phyloP scores from a whole-genome alignment of 2,329 filamentous ascomycete genomes.

The Colletotrichum musicola region DNA sequence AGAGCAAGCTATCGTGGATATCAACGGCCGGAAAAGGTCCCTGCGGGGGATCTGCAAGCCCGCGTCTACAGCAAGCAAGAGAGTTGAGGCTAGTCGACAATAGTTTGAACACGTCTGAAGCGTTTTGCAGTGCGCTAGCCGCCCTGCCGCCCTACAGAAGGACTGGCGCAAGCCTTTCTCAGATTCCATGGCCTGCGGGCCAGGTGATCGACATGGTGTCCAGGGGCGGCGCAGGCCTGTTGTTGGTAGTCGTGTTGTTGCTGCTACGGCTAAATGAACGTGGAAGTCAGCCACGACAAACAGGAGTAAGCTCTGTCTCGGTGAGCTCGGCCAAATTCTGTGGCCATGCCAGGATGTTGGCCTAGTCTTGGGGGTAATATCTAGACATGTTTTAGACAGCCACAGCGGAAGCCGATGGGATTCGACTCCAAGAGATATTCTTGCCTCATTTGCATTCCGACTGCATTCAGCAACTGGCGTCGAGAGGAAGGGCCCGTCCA shows the following conservation, averaged over 20 bases:
- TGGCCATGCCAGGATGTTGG: constrained; percentile 2
- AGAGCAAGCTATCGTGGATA: too few species aligned
- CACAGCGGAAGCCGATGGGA: constrained; percentile 7
- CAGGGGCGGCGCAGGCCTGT: background rate
- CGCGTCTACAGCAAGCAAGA: constrained; percentile 12
- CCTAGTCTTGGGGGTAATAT: background rate
- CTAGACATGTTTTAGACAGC: constrained; percentile 34
- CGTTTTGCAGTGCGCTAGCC: constrained; percentile 10
- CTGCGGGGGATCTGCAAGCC: constrained; percentile 34
- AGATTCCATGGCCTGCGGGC: background rate
- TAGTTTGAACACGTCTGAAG: constrained; percentile 21
- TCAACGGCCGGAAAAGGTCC: constrained; percentile 19
- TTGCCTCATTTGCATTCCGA: constrained; percentile 25
- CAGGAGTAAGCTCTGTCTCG: constrained; percentile 32
- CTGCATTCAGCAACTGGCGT: background rate
- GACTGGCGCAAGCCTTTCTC: constrained; percentile 12
- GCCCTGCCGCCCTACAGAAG: constrained; percentile 32
- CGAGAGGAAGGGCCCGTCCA: background rate
- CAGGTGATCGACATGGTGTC: constrained; percentile 15
- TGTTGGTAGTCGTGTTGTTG: background rate
- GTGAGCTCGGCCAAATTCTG: constrained; percentile 30
- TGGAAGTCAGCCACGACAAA: constrained; percentile 12
- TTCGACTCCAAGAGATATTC: constrained; percentile 13
- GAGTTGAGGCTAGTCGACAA: constrained; percentile 33
- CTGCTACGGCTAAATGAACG: constrained; percentile 7